Percentiles rank a stretch among this genome's conserved stretches.
These are phyloP conservation scores for Pseudopyricularia cyperi DNA, from an alignment of 2,329 filamentous ascomycete genomes.

Conservation along the genomic window DNA sequence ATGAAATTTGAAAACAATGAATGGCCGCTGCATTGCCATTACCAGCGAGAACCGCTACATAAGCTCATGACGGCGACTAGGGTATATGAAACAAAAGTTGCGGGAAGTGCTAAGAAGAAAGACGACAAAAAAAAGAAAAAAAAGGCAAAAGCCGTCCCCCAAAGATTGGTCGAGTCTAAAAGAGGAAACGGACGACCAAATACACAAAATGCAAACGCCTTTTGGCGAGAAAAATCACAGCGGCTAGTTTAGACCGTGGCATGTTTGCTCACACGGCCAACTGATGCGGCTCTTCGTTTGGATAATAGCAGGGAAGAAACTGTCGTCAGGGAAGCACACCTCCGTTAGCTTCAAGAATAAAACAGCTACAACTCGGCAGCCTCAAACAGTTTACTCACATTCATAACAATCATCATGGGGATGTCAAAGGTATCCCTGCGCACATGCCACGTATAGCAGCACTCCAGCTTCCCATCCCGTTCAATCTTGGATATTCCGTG, in stretches of 20 bases:
- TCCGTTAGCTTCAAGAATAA: conserved; percentile 1
- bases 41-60: background rate
- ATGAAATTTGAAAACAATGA: background rate
- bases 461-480: conserved; percentile 83
- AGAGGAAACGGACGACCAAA: background rate
- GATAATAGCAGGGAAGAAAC: conserved; percentile 48
- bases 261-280: conserved; percentile 32
- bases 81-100: background rate
- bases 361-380: background rate
- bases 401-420: conserved; percentile 96
- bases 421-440: conserved; percentile 97
- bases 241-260: background rate
- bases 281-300: conserved; percentile 41
- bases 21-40: background rate
- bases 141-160: no score
- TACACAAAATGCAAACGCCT: no score
- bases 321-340: conserved; percentile 11
- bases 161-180: background rate
- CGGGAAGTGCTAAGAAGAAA: background rate
- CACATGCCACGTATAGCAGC: conserved; percentile 93
- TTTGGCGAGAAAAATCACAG: no score
- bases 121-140: background rate
- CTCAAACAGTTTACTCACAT: conserved; percentile 51
- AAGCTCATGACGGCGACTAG: background rate
- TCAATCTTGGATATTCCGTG: conserved; percentile 72